phyloP scores from a whole-genome alignment of 2,329 filamentous ascomycete species.

The Aspergillus tubingensis region DNA sequence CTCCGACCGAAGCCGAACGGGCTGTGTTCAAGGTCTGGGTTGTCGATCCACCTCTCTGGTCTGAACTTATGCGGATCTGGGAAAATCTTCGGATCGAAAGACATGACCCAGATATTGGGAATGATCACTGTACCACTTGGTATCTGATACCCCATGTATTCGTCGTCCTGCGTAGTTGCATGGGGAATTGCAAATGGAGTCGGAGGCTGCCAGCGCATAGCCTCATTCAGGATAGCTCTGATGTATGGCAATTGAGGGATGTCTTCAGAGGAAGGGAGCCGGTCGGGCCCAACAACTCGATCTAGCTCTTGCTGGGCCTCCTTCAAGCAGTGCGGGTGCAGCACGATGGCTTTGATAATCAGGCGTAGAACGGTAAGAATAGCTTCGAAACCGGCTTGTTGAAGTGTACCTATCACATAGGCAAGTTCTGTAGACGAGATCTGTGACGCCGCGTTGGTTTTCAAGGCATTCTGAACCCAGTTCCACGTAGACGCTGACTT shows the following conservation, averaged over 20 bases:
- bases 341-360: background rate
- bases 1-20: constrained; percentile 3
- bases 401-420: background rate
- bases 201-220: constrained; percentile 36
- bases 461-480: background rate
- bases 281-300: constrained; percentile 33
- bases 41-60: background rate
- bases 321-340: constrained; percentile 30
- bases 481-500: background rate
- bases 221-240: constrained; percentile 39
- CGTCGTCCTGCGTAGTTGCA: constrained; percentile 26
- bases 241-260: constrained; percentile 36
- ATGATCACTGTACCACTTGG: constrained; percentile 39
- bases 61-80: background rate
- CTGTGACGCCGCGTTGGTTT: background rate
- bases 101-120: constrained; percentile 22
- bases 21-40: background rate
- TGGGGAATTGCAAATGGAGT: constrained; percentile 34
- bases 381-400: background rate
- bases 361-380: background rate
- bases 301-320: constrained; percentile 51
- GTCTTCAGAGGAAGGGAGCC: constrained; percentile 41
- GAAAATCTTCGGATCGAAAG: background rate
- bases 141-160: constrained; percentile 27
- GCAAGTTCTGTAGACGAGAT: background rate